phyloP scores from a whole-genome alignment of 2,329 filamentous ascomycete species.

The Aphanocladium album region DNA sequence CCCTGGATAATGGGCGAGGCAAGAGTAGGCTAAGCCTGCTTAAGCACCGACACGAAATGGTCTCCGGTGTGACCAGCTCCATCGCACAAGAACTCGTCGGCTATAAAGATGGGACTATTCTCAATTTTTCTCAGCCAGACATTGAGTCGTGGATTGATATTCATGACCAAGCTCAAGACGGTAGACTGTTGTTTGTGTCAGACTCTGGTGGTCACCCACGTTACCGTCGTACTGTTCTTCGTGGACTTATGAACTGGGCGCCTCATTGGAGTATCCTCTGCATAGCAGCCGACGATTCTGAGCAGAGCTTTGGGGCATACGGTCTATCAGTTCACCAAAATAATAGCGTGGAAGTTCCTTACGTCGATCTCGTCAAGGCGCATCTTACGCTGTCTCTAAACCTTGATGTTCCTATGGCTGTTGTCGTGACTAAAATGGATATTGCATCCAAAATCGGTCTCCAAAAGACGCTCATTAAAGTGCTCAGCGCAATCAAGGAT shows the following conservation, averaged over 20 bases:
- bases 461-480: constrained; percentile 62
- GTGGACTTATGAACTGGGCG: constrained; percentile 90
- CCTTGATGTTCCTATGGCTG: constrained; percentile 68
- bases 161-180: constrained; percentile 68
- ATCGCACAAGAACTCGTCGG: constrained; percentile 91
- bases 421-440: constrained; percentile 89
- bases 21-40: constrained; percentile 83
- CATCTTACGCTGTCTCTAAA: constrained; percentile 83
- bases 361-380: constrained; percentile 66
- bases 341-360: constrained; percentile 7
- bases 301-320: constrained; percentile 29
- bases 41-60: constrained; percentile 90
- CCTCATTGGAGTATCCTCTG: constrained; percentile 92
- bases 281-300: constrained; percentile 71
- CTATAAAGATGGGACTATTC: constrained; percentile 57
- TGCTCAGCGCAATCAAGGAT: constrained; percentile 73
- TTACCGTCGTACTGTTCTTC: constrained; percentile 81
- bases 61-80: constrained; percentile 87
- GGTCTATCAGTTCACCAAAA: not conserved
- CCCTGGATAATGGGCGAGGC: constrained; percentile 85
- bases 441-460: constrained; percentile 70
- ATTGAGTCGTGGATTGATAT: constrained; percentile 94
- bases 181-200: constrained; percentile 78
- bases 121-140: constrained; percentile 84
- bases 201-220: constrained; percentile 90